Evolutionary conservation across 164 flowering plant species (phyloP).

Genomic region (Paratinospora sagittata): DNA sequence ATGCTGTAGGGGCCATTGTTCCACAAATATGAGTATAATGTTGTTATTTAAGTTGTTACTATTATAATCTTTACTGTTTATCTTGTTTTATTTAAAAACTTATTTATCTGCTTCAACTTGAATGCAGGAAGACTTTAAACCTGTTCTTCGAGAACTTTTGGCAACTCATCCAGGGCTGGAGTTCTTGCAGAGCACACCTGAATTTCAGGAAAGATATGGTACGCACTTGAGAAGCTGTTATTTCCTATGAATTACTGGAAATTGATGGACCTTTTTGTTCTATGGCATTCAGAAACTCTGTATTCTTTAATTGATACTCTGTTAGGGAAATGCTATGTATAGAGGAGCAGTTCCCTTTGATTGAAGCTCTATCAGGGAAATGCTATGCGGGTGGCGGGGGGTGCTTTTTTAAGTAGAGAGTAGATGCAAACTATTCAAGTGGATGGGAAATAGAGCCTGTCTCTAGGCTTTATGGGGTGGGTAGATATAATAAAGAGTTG

Average conservation of each 20-base stretch:
- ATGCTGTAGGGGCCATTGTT: too few species aligned
- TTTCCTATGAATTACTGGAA: neutral
- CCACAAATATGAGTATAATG: too few species aligned
- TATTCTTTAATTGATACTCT: too few species aligned
- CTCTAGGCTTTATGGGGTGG: too few species aligned
- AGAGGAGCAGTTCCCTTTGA: too few species aligned
- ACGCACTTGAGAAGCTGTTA: neutral
- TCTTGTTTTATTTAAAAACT: neutral
- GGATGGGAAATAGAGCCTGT: too few species aligned
- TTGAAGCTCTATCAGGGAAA: too few species aligned
- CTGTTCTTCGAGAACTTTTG: slow-evolving; percentile 86
- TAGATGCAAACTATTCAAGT: too few species aligned
- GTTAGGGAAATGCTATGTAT: too few species aligned
- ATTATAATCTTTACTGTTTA: neutral
- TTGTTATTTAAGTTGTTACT: neutral
- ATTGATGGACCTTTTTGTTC: neutral
- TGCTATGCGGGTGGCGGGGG: too few species aligned
- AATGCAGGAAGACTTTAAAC: slow-evolving; percentile 81
- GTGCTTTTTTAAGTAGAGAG: too few species aligned
- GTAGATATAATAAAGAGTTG: too few species aligned
- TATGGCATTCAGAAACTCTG: neutral
- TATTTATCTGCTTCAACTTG: slow-evolving; percentile 8
- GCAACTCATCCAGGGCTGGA: slow-evolving; percentile 96
- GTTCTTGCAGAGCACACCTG: slow-evolving; percentile 83
- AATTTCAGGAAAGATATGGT: slow-evolving; percentile 99